Evolutionary conservation across 2,329 filamentous ascomycete genomes (phyloP).

Genomic region (Camptophora hylomeconis): DNA sequence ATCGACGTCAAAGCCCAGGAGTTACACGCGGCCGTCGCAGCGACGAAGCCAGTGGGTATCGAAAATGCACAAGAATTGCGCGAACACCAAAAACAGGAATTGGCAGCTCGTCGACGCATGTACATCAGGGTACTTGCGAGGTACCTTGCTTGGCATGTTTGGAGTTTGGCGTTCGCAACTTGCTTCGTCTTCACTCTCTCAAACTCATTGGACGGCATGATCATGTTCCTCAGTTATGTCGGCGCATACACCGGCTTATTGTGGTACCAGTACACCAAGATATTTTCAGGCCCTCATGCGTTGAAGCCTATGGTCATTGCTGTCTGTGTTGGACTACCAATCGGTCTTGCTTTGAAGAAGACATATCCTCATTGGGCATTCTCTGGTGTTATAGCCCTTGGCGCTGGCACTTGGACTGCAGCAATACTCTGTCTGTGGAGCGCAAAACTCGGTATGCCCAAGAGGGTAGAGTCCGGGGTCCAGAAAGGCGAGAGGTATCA

Average conservation of each 20-base stretch:
- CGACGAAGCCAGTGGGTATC: slow-evolving; percentile 28
- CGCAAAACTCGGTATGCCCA: slow-evolving; percentile 36
- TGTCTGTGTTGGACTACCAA: slow-evolving; percentile 31
- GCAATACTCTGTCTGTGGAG: slow-evolving; percentile 36
- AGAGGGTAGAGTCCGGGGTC: slow-evolving; percentile 24
- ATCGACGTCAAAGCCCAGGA: slow-evolving; percentile 43
- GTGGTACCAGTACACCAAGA: slow-evolving; percentile 41
- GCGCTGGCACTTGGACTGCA: slow-evolving; percentile 37
- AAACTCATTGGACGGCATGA: slow-evolving; percentile 26
- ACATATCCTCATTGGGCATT: slow-evolving; percentile 30
- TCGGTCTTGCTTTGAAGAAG: slow-evolving; percentile 33
- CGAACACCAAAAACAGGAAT: slow-evolving; percentile 31
- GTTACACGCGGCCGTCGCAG: slow-evolving; percentile 33
- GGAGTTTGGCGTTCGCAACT: slow-evolving; percentile 38
- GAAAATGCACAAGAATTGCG: slow-evolving; percentile 30
- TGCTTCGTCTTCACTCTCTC: slow-evolving; percentile 42
- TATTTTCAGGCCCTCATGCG: slow-evolving; percentile 37
- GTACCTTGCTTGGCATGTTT: slow-evolving; percentile 39
- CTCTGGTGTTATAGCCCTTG: slow-evolving; percentile 36
- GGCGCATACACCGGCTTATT: slow-evolving; percentile 39
- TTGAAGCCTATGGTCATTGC: slow-evolving; percentile 36
- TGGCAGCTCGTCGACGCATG: slow-evolving; percentile 32
- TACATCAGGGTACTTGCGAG: slow-evolving; percentile 39
- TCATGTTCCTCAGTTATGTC: slow-evolving; percentile 39
- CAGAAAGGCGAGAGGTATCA: slow-evolving; percentile 26